Base-by-base conservation (phyloP, 495 filamentous ascomycete species). In the Penicillium samsonianum region DNA sequence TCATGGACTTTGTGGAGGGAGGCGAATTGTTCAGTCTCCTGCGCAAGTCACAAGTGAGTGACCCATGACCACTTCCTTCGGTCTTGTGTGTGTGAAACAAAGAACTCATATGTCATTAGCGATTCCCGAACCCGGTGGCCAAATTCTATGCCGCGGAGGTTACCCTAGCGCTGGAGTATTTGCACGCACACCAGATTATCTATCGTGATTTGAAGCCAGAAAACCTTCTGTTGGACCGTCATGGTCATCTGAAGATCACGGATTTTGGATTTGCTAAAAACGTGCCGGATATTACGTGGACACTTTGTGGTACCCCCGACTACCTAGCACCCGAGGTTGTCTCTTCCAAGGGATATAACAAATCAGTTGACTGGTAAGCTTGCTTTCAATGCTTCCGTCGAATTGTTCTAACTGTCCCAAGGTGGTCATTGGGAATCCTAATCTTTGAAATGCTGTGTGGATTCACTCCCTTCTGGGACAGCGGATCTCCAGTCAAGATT, bases 1-100 rank as follows among this genome's bases (percentile, higher is more conserved):
- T 98, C 62, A 98, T 98, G 94, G 94, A 98, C 67, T 98, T 98
- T 77, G 90, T 98, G n/a, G 95, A 98, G 73, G 94, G 94, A 62
- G 94, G 94, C 55, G 95, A 98, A 78, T 79, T 98, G 49, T 98
- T 98, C 73, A 97, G 92, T 66, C 70, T 98, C 62, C 78, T 98
- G 54, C 84, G 95, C 55, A 97, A 97, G 75, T 97, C 93, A 37
- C 95, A 96, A 81, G 94, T 97, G 79, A 75, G 88, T 79, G 30
- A 46, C 14, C 37, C 10, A 12, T 33, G 11, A 17, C 4, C 5
- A 8, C 50, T 54, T 35, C 49, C 23, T 17, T 38, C 25, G 9
- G 26, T n/a, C 7, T 22, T n/a, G 44, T 17, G 43, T 4, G 12
- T 37, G 2, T 31, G 22, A 16, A 23, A 28, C 42, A 38, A 26